Evolutionary conservation across 495 filamentous ascomycete genomes (phyloP), one percentile per base, ranked within the genome.

Genomic region (Xylaria telfairii): DNA sequence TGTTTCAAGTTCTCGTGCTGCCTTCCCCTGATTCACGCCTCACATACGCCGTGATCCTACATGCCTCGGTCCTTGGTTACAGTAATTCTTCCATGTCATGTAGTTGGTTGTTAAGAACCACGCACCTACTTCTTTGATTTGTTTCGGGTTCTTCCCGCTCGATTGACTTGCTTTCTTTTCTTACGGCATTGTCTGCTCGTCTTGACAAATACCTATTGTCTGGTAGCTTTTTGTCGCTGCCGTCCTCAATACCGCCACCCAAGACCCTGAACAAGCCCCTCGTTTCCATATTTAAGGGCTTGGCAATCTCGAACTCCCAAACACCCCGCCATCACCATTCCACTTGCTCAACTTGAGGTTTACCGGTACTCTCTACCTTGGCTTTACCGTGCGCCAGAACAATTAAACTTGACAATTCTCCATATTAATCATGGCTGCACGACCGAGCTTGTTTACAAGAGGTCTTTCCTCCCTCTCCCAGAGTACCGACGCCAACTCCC

Each of bases 371-470:
- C 28, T 26, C 51, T 28, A 24, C 21, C 30, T 24, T 19, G 9
- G 63, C 70, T 47, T 41, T 41, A 28, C 21, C 44, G 32, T 12
- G 21, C 21, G 65, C 49, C 34, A 57, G 47, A 5, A 56, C 12
- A 67, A 30, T 34, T 41, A 54, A 37, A 66, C 10, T 56, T n/a
- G 17, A 46, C 17, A 17, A 66, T 47, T 47, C 17, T 21, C 51
- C 30, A 44, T 42, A 53, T 30, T 69, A 53, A 77, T 66, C 67
- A 88, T 87, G 85, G 79, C 85, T 24, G 69, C 76, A 61, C 81
- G 86, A 81, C 86, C 85, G 41, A 80, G 80, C 34, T 79, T 87
- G 71, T 85, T 88, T 71, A 88, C 86, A 24, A 79, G 84, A 73
- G 86, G 87, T 67, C 80, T 87, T 47, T 87, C 86, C 53, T 79